A percentile compares a stretch with the other conserved stretches of the same genome.
Evolutionary conservation across 306 rosid genomes (phyloP).

Genomic region (Arachis hypogaea): DNA sequence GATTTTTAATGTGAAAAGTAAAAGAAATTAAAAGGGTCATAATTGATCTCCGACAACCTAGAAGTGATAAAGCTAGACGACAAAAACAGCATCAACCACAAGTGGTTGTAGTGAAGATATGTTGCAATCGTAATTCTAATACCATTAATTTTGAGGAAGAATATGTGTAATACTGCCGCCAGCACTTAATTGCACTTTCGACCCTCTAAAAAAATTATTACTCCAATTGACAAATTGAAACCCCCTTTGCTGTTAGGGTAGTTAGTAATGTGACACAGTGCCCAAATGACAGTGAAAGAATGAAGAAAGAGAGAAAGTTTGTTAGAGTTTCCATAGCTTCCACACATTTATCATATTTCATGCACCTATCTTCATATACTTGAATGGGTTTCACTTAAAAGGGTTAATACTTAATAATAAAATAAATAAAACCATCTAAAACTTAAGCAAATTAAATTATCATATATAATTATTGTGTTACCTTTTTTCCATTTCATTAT

Average conservation of each 20-base stretch:
- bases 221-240: slow-evolving; percentile 49
- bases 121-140: slow-evolving; percentile 40
- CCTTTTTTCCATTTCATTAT: slow-evolving; percentile 1
- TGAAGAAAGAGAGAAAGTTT: slow-evolving; percentile 41
- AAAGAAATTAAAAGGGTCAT: slow-evolving; percentile 3
- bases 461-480: not conserved
- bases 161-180: slow-evolving; percentile 46
- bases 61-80: slow-evolving; percentile 48
- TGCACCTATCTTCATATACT: slow-evolving; percentile 33
- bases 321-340: slow-evolving; percentile 39
- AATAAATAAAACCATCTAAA: not conserved
- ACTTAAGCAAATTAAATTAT: not conserved
- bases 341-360: slow-evolving; percentile 31
- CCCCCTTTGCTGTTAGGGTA: slow-evolving; percentile 49
- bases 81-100: slow-evolving; percentile 45
- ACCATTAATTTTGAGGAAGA: slow-evolving; percentile 33
- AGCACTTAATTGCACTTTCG: slow-evolving; percentile 59
- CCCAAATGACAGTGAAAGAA: slow-evolving; percentile 54
- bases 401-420: not conserved
- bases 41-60: slow-evolving; percentile 57
- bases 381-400: slow-evolving; percentile 23
- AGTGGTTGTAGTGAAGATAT: slow-evolving; percentile 45
- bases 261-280: slow-evolving; percentile 61
- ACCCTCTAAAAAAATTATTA: slow-evolving; percentile 42
- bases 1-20: too few species aligned